phyloP scores from a whole-genome alignment of 345 rosid genomes.

The Lagerstroemia speciosa region DNA sequence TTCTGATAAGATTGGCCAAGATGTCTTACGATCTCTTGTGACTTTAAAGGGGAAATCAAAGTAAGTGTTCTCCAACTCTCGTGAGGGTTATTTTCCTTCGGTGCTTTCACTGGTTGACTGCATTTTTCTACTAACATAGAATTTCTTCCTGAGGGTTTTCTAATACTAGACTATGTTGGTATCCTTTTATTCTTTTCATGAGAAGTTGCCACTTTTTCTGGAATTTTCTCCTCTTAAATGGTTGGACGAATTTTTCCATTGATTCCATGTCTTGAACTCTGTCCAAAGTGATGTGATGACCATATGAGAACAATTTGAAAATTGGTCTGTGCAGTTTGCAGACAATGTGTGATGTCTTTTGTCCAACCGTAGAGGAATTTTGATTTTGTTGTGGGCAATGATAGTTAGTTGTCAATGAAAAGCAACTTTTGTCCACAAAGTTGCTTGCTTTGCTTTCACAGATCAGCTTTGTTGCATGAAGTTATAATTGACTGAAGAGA shows the following conservation, averaged over 20 bases:
- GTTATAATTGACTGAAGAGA: background rate
- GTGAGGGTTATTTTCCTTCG: background rate
- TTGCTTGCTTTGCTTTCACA: background rate
- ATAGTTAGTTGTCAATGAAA: background rate
- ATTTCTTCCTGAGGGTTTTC: background rate
- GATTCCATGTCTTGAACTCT: background rate
- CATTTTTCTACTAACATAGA: background rate
- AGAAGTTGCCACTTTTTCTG: background rate
- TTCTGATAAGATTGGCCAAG: slow-evolving; percentile 62
- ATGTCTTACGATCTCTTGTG: slow-evolving; percentile 54
- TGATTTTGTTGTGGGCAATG: background rate
- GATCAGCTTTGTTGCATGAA: background rate
- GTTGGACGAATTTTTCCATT: background rate
- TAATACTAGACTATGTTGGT: background rate
- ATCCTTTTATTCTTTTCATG: background rate
- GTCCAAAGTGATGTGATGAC: background rate
- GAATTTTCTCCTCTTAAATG: background rate
- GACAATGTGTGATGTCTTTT: background rate
- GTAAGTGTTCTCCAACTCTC: slow-evolving; percentile 19
- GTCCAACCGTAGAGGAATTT: background rate
- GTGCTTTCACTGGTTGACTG: background rate
- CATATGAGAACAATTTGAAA: background rate
- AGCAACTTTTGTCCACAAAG: background rate
- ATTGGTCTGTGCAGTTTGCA: background rate
- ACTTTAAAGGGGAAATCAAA: slow-evolving; percentile 46